Conservation (phyloP, 352 stramenopile species). For the Globisporangium spinosum region DNA sequence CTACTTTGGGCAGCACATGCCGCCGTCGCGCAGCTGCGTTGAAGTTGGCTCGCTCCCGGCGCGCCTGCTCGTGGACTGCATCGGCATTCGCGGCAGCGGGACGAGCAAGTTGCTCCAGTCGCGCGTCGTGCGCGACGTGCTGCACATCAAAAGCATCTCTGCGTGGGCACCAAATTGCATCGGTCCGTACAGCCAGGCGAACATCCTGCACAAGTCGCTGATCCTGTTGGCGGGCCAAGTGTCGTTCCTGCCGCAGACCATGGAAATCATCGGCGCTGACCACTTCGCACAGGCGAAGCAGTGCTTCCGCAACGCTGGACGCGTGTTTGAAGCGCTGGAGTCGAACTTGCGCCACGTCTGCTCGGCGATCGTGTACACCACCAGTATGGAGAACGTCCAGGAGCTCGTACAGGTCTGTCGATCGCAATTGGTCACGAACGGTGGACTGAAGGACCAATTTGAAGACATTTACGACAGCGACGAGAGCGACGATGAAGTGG, state of each 20-base stretch:
- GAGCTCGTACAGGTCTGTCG: slow-evolving; percentile 17
- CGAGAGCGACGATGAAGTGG: slow-evolving; percentile 70
- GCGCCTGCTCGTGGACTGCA: slow-evolving; percentile 89
- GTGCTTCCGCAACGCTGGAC: slow-evolving; percentile 60
- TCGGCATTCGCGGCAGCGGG: slow-evolving; percentile 77
- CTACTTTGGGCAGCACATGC: slow-evolving; percentile 83
- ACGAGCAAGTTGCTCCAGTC: slow-evolving; percentile 53
- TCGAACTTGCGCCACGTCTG: slow-evolving; percentile 78
- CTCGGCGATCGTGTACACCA: slow-evolving; percentile 62
- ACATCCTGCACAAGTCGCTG: slow-evolving; percentile 89
- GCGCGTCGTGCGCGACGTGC: slow-evolving; percentile 72
- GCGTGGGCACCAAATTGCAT: slow-evolving; percentile 98
- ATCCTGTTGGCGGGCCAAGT: slow-evolving; percentile 97
- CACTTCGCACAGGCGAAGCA: slow-evolving; percentile 43
- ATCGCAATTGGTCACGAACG: slow-evolving; percentile 41
- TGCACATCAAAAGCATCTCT: slow-evolving; percentile 96
- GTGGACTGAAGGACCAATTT: slow-evolving; percentile 45
- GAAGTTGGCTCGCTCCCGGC: slow-evolving; percentile 66
- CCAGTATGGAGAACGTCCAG: slow-evolving; percentile 8
- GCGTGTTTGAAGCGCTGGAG: slow-evolving; percentile 68
- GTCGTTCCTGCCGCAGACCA: slow-evolving; percentile 92
- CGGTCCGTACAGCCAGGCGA: slow-evolving; percentile 98
- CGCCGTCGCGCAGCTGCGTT: slow-evolving; percentile 87
- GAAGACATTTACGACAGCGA: slow-evolving; percentile 60
- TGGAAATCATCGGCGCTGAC: slow-evolving; percentile 78